These are phyloP conservation scores for Boletus fagicola DNA, from an alignment of 768 basidiomycete species.

Conservation along the genomic window DNA sequence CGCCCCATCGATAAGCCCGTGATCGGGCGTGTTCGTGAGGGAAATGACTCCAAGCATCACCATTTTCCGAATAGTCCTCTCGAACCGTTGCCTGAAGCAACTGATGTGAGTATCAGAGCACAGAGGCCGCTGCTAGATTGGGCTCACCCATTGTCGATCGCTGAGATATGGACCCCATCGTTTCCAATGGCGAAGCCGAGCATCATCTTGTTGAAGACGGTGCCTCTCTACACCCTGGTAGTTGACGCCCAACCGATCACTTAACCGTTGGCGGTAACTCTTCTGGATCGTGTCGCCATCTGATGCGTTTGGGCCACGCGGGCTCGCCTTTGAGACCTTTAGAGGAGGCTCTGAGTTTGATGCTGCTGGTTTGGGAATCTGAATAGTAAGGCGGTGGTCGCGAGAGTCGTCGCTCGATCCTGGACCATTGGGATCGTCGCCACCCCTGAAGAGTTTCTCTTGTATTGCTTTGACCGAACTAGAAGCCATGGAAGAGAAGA, in stretches of 20 bases:
- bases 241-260: slow-evolving; percentile 57
- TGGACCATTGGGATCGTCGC: slow-evolving; percentile 24
- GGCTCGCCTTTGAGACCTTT: slow-evolving; percentile 42
- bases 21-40: slow-evolving; percentile 92
- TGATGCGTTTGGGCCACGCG: slow-evolving; percentile 15
- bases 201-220: slow-evolving; percentile 80
- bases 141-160: slow-evolving; percentile 92
- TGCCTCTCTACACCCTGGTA: slow-evolving; percentile 83
- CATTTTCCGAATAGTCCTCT: slow-evolving; percentile 96
- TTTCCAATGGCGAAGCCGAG: slow-evolving; percentile 90
- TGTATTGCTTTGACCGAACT: slow-evolving; percentile 62
- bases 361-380: slow-evolving; percentile 58
- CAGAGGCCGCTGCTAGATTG: not conserved
- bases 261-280: slow-evolving; percentile 63
- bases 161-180: slow-evolving; percentile 98
- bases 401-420: slow-evolving; percentile 28
- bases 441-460: slow-evolving; percentile 64
- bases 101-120: slow-evolving; percentile 12
- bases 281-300: slow-evolving; percentile 21
- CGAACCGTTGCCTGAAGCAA: slow-evolving; percentile 84
- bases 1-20: slow-evolving; percentile 97
- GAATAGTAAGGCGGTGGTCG: slow-evolving; percentile 53
- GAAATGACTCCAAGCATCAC: slow-evolving; percentile 95
- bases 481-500: slow-evolving; percentile 39
- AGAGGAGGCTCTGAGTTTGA: slow-evolving; percentile 37